These are phyloP conservation scores for Xylariaceae sp. DNA, from an alignment of 2,329 filamentous ascomycete genomes.

Conservation along the genomic window DNA sequence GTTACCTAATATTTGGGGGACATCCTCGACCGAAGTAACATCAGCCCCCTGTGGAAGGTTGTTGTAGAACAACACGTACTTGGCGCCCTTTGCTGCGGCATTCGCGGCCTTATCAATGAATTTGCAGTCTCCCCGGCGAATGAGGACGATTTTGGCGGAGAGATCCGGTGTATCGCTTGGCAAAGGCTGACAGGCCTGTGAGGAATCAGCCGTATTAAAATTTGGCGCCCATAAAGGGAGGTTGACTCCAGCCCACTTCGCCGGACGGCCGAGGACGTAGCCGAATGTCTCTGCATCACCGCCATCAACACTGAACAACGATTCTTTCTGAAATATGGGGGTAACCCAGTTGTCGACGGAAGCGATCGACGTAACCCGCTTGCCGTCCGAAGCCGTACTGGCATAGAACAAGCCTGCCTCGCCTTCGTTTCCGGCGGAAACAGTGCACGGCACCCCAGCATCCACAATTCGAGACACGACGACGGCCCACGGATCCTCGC, in stretches of 20 bases:
- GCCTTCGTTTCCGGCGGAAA: constrained; percentile 50
- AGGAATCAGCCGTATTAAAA: constrained; percentile 42
- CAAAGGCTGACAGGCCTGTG: constrained; percentile 48
- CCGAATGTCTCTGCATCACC: constrained; percentile 36
- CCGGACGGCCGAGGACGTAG: constrained; percentile 38
- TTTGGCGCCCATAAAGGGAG: constrained; percentile 46
- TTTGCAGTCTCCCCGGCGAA: constrained; percentile 53
- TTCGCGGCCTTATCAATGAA: constrained; percentile 51
- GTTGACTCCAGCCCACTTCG: constrained; percentile 40
- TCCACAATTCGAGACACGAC: constrained; percentile 48
- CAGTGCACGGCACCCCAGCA: constrained; percentile 46
- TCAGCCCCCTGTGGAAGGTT: constrained; percentile 36
- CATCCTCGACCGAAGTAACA: constrained; percentile 30
- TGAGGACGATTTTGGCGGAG: constrained; percentile 51
- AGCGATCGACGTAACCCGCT: constrained; percentile 43
- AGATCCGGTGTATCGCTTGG: constrained; percentile 53
- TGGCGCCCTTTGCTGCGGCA: constrained; percentile 49
- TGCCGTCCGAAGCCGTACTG: constrained; percentile 43
- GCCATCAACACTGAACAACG: constrained; percentile 37
- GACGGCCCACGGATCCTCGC: constrained; percentile 45
- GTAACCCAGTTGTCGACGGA: constrained; percentile 45
- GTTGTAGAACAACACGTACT: constrained; percentile 59
- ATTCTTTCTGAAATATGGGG: constrained; percentile 39
- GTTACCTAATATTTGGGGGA: constrained; percentile 18
- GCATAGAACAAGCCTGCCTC: constrained; percentile 44